Percentiles rank a stretch among this genome's conserved stretches.
Evolutionary conservation across 2,329 filamentous ascomycete species (phyloP).

Genomic region (Epichloe gansuensis): DNA sequence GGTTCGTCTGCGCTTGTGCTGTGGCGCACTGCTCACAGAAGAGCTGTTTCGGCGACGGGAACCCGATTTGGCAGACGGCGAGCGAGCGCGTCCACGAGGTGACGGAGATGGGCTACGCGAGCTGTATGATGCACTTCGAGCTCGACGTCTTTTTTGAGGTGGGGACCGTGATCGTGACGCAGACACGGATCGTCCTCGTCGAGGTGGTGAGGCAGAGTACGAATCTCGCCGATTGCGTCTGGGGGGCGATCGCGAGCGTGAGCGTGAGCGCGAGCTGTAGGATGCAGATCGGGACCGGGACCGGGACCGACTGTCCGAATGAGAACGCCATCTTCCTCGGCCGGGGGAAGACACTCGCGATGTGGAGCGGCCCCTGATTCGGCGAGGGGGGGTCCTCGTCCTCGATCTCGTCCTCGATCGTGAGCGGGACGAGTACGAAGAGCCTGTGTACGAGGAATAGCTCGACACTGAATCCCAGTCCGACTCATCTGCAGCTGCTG

Average conservation of each 20-base stretch:
- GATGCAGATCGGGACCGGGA: slow-evolving; percentile 5
- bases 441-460: slow-evolving; percentile 55
- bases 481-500: slow-evolving; percentile 44
- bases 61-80: background rate
- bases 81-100: background rate
- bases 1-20: background rate
- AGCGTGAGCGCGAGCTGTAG: background rate
- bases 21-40: slow-evolving; percentile 1
- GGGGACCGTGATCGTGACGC: background rate
- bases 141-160: background rate
- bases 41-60: slow-evolving; percentile 4
- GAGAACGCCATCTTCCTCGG: slow-evolving; percentile 2
- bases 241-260: slow-evolving; percentile 1
- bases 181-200: slow-evolving; percentile 2
- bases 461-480: slow-evolving; percentile 64
- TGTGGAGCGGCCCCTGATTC: slow-evolving; percentile 5
- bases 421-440: slow-evolving; percentile 8
- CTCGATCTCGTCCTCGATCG: slow-evolving; percentile 7
- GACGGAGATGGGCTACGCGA: slow-evolving; percentile 4
- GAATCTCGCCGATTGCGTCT: slow-evolving; percentile 1
- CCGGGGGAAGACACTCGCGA: slow-evolving; percentile 3
- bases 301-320: slow-evolving; percentile 6
- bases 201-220: slow-evolving; percentile 5
- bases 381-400: background rate
- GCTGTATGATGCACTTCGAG: slow-evolving; percentile 2